Base-by-base conservation (phyloP, 1,284 basidiomycete species). In the Singerocomus rubriflavus region DNA sequence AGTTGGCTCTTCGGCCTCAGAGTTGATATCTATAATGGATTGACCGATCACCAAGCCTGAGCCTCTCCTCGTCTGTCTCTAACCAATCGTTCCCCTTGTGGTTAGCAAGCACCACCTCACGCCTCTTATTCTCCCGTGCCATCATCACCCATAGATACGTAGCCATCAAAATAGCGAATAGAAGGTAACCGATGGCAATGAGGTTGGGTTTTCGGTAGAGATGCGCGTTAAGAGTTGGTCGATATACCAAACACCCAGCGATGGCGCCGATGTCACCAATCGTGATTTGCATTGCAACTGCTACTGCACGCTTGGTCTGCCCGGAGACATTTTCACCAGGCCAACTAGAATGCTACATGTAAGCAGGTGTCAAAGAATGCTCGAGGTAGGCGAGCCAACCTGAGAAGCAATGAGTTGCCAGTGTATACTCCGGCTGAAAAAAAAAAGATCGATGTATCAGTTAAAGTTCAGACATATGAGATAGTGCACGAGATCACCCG, bases 251-350 rank as follows among this genome's bases (percentile, higher is more conserved):
- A 45, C 76, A 77, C 30, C 77, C 79, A 26, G 78, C 73, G 51
- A 87, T 79, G 17, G 82, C 80, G 6, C 83, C 85, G 38, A 81
- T 68, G 58, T 87, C 82, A 7, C 84, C 84, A 11, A 86, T 77
- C 13, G 76, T 78, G 51, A 88, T 85, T 62, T 85, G 82, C 75
- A 84, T 77, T 2, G 82, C 84, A 3, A 82, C 73, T 0, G 79
- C 80, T 1, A 82, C 75, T 1, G 84, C 85, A 6, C 84, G 77
- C 61, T 86, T 85, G 1, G 84, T 87, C 59, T 86, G 84, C 4
- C 79, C 80, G 8, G 79, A 80, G n/a, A 86, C 79, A 56, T 87
- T 87, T 67, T 86, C 82, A n/a, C 79, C 74, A 0, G 84, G 82
- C 78, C 84, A 84, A 50, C 79, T 80, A 16, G 12, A 5, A 30